Base-by-base conservation (phyloP, 2,329 filamentous ascomycete genomes). In the Zasmidium angulare region DNA sequence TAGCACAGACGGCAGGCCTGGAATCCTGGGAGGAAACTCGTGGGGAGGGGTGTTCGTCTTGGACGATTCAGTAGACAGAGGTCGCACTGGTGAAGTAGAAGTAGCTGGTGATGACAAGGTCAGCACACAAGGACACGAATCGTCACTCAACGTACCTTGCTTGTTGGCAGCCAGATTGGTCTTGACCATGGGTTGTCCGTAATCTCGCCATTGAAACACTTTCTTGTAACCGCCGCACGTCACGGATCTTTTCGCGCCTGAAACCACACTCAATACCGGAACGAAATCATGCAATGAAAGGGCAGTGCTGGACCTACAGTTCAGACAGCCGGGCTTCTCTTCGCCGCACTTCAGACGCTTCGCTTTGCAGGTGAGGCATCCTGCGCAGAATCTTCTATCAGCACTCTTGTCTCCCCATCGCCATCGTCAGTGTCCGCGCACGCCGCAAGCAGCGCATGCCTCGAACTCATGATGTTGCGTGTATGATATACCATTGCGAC, bases 311-410 rank as follows among this genome's bases (percentile, higher is more conserved):
- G 22, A 24, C 26, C 20, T 53, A 58, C 63, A 65, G 36, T 66
- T 63, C 50, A 58, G 49, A 55, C 64, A 65, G 6, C 53, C 56
- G 20, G 63, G 88, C 65, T 90, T 89, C 49, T 83, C 84, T 76
- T 90, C 88, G 72, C 89, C 88, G 75, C 88, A 90, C 75, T 90
- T 90, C 55, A 90, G 76, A 60, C 88, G 80, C 75, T 90, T 90
- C 62, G 84, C 81, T 75, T 90, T 90, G 78, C 88, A 90, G 56
- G 88, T 90, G 66, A 86, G 81, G 75, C 88, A 90, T 65, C 88
- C 88, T 90, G 64, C 52, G 53, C 50, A 61, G 40, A 62, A 49
- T 60, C 53, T 46, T 64, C 56, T 47, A 65, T 68, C 66, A 68
- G 66, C 61, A 61, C 49, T 58, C 31, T 57, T 46, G 47, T 56